Percentiles rank a stretch among this genome's conserved stretches.
Evolutionary conservation across 495 filamentous ascomycete genomes (phyloP).

Genomic region (Penicillium cataractarum): DNA sequence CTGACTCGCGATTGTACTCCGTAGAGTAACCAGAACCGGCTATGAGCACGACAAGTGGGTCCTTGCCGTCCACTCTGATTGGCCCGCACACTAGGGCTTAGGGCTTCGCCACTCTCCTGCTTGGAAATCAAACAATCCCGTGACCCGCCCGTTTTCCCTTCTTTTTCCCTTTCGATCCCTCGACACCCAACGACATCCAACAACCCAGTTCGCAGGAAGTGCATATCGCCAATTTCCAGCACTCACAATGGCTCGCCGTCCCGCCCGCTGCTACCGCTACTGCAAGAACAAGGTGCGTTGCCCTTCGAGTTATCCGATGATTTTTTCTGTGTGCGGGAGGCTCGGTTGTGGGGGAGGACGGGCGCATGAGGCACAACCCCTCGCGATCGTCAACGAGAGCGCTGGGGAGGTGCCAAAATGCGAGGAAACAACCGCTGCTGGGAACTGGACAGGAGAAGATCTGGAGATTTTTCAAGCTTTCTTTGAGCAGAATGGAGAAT

Average conservation of each 20-base stretch:
- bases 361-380: constrained; percentile 13
- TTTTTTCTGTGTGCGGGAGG: constrained; percentile 37
- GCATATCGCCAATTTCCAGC: constrained; percentile 60
- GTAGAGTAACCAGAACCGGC: constrained; percentile 1
- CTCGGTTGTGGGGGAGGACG: constrained; percentile 39
- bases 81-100: constrained; percentile 47
- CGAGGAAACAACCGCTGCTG: background rate
- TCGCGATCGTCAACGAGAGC: constrained; percentile 9
- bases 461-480: constrained; percentile 2
- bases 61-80: constrained; percentile 28
- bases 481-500: background rate
- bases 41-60: constrained; percentile 29
- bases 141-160: constrained; percentile 39
- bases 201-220: constrained; percentile 54
- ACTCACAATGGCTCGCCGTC: constrained; percentile 96
- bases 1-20: background rate
- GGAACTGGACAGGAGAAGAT: background rate
- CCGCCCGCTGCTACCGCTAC: constrained; percentile 99
- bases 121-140: constrained; percentile 56
- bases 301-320: constrained; percentile 28
- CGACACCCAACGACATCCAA: constrained; percentile 47
- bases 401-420: background rate
- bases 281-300: constrained; percentile 99
- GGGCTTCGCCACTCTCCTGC: constrained; percentile 52
- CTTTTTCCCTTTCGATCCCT: constrained; percentile 41